phyloP scores from a whole-genome alignment of 2,329 filamentous ascomycete genomes.

The Phaeosphaeriaceae sp. region DNA sequence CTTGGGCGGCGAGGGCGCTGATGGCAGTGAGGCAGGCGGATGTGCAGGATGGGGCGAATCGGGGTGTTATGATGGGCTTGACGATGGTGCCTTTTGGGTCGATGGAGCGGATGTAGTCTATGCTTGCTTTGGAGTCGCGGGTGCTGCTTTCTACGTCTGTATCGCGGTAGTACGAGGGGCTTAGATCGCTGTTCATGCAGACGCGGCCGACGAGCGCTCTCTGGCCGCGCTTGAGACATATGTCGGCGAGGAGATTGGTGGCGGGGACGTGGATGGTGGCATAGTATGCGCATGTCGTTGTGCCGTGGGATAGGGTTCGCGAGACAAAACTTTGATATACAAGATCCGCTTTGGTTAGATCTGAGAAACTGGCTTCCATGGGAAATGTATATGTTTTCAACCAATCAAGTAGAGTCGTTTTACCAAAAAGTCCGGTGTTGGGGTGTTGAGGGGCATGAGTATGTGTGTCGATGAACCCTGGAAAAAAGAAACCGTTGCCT shows the following conservation, averaged over 20 bases:
- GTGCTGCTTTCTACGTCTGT: conserved; percentile 68
- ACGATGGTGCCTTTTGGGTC: conserved; percentile 72
- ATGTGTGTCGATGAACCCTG: conserved; percentile 90
- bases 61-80: conserved; percentile 78
- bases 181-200: conserved; percentile 83
- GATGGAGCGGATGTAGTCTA: conserved; percentile 66
- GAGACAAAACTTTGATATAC: conserved; percentile 81
- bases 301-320: conserved; percentile 85
- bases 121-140: conserved; percentile 50
- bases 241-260: conserved; percentile 88
- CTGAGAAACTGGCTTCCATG: conserved; percentile 77
- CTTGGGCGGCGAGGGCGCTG: conserved; percentile 67
- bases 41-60: conserved; percentile 65
- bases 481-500: conserved; percentile 77
- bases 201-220: conserved; percentile 89
- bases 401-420: conserved; percentile 91
- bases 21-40: conserved; percentile 65
- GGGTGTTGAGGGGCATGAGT: conserved; percentile 95
- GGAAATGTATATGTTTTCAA: conserved; percentile 94
- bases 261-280: conserved; percentile 85
- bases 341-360: conserved; percentile 65
- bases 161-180: conserved; percentile 82
- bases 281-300: conserved; percentile 93
- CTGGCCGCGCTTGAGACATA: conserved; percentile 82
- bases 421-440: conserved; percentile 92